These are phyloP conservation scores for Malassezia obtusa DNA, from an alignment of 1,284 basidiomycete species.

Conservation along the genomic window DNA sequence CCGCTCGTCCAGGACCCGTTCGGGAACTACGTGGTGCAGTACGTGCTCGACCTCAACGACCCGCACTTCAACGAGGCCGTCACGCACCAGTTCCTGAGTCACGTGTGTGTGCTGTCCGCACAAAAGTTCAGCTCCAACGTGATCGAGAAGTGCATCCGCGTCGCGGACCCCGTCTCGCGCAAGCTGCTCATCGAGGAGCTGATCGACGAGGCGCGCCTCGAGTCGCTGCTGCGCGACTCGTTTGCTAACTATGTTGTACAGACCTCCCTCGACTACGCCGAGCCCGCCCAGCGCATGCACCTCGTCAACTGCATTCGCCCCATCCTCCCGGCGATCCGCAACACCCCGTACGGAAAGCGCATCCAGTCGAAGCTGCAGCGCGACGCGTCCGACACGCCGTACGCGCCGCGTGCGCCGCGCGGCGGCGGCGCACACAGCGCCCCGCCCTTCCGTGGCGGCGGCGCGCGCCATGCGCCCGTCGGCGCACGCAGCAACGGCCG, in stretches of 20 bases:
- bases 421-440: background rate
- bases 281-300: constrained; percentile 40
- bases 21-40: constrained; percentile 92
- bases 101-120: constrained; percentile 91
- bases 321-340: constrained; percentile 45
- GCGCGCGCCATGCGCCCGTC: background rate
- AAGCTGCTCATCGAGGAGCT: constrained; percentile 93
- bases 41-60: constrained; percentile 95
- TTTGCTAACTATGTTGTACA: constrained; percentile 48
- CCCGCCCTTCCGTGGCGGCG: background rate
- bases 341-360: constrained; percentile 47
- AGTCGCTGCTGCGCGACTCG: constrained; percentile 77
- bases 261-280: constrained; percentile 46
- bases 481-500: background rate
- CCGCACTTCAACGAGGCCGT: constrained; percentile 94
- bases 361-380: constrained; percentile 48
- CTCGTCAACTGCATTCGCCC: constrained; percentile 47
- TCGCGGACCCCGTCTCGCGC: constrained; percentile 84
- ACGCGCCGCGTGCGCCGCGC: background rate
- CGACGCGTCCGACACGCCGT: constrained; percentile 14
- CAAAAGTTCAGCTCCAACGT: constrained; percentile 97
- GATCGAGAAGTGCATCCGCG: constrained; percentile 94
- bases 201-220: constrained; percentile 81
- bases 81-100: constrained; percentile 93
- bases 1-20: constrained; percentile 98